A percentile compares a stretch with the other conserved stretches of the same genome.
Conservation (phyloP, 2,329 filamentous ascomycete genomes). For the Neoascochyta sp. region DNA sequence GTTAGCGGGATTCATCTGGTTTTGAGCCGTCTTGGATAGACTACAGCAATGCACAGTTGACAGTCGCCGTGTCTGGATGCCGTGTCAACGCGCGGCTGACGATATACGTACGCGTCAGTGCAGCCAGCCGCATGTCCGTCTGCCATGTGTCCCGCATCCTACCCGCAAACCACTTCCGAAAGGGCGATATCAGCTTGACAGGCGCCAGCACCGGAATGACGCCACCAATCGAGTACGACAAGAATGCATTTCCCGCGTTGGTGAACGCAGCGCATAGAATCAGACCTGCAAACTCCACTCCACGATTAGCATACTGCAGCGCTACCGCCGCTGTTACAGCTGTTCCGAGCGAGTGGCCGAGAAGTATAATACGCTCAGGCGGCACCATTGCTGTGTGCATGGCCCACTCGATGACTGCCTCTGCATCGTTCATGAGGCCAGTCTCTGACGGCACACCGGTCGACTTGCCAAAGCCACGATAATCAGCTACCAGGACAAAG, state of each 20-base stretch:
- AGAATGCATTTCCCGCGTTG: conserved; percentile 67
- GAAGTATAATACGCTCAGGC: conserved; percentile 69
- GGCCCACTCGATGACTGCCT: conserved; percentile 71
- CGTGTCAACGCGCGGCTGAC: too few species aligned
- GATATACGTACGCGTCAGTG: conserved; percentile 44
- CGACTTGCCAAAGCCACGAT: conserved; percentile 82
- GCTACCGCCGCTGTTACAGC: conserved; percentile 73
- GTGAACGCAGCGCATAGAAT: conserved; percentile 79
- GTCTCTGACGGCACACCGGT: conserved; percentile 74
- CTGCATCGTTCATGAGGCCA: conserved; percentile 75
- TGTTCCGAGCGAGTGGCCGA: conserved; percentile 87
- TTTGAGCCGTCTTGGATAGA: too few species aligned
- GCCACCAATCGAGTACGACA: conserved; percentile 73
- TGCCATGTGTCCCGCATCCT: conserved; percentile 77
- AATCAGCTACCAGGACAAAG: conserved; percentile 77
- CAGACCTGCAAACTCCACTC: conserved; percentile 72
- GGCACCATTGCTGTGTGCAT: conserved; percentile 63
- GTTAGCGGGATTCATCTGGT: too few species aligned
- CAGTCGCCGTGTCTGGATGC: too few species aligned
- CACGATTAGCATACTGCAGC: conserved; percentile 60
- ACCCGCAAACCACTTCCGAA: conserved; percentile 61
- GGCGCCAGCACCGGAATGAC: conserved; percentile 73
- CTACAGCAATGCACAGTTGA: too few species aligned
- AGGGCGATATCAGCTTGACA: conserved; percentile 60
- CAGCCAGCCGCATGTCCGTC: conserved; percentile 63